Evolutionary conservation across 768 basidiomycete genomes (phyloP), one percentile per base, ranked within the genome.

Genomic region (Piloderma croceum): DNA sequence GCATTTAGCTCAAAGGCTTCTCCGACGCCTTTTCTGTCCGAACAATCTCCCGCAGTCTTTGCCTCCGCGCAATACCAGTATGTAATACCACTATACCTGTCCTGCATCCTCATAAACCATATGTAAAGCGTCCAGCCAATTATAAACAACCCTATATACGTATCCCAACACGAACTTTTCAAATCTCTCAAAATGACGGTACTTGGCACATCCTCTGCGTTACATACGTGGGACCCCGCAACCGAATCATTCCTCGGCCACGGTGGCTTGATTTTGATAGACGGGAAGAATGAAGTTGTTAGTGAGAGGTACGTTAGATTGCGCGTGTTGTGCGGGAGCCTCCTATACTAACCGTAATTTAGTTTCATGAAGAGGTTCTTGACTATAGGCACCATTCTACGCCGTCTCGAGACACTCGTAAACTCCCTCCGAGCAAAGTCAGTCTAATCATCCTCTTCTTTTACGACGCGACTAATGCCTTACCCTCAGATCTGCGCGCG

Each of bases 341-440:
- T n/a, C n/a, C n/a, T n/a, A n/a, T n/a, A n/a, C n/a, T n/a, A n/a
- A n/a, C n/a, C n/a, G n/a, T n/a, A 19, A 19, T 13, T 19, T 31
- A 88, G 85, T 56, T 54, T 83, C 5, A 57, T 79, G 18, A 59
- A 64, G 25, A 71, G 81, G 5, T 90, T 90, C 57, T 45, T 86
- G 22, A 70, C 65, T 6, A 79, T 90, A 35, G 88, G 88, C 6
- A 77, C 77, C 1, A 56, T 80, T 3, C 54, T 84, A 27, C 76
- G 86, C 33, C 74, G 88, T 17, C 52, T 90, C 6, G 86, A 90
- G 38, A 58, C 61, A 3, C 54, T 85, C 3, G 47, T 79, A 3
- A 57, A 59, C 12, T 46, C 50, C 6, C 54, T 83, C n/a, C 70
- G 76, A 34, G 44, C 50, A 25, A 74, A 70, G 85, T 85, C 41